phyloP scores from a whole-genome alignment of 352 stramenopile genomes.

The Phytophthora sp. region DNA sequence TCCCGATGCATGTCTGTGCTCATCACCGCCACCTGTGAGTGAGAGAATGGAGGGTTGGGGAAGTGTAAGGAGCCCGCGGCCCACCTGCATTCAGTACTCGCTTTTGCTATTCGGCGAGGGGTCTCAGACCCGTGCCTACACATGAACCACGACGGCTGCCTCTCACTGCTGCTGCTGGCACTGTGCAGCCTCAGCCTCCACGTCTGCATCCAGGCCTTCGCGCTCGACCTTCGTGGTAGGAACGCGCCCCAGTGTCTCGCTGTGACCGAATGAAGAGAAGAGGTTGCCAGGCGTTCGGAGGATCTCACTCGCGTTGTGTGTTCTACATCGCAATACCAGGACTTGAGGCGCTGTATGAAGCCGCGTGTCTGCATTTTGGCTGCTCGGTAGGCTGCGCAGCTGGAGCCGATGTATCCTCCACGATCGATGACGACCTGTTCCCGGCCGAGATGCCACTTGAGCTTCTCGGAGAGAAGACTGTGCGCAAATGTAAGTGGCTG shows the following conservation, averaged over 20 bases:
- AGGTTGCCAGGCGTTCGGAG: constrained; percentile 4
- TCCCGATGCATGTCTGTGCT: constrained; percentile 18
- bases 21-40: constrained; percentile 19
- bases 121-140: not conserved
- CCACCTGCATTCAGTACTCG: not conserved
- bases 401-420: not conserved
- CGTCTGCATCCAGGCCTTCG: constrained; percentile 18
- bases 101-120: constrained; percentile 2
- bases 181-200: constrained; percentile 21
- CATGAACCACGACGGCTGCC: constrained; percentile 15
- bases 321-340: constrained; percentile 13
- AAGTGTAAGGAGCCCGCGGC: constrained; percentile 13
- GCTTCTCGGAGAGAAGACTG: constrained; percentile 29
- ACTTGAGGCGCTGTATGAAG: constrained; percentile 19
- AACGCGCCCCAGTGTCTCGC: not conserved
- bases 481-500: constrained; percentile 33
- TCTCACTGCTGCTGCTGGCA: constrained; percentile 17
- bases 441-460: constrained; percentile 36
- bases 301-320: constrained; percentile 8
- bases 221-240: constrained; percentile 31
- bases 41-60: constrained; percentile 18
- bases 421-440: constrained; percentile 22
- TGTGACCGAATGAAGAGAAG: constrained; percentile 12
- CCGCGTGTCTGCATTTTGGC: constrained; percentile 19
- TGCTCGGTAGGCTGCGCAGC: constrained; percentile 1